These are phyloP conservation scores for Cornus suecica DNA, from an alignment of 148 eudicot species.

Conservation along the genomic window DNA sequence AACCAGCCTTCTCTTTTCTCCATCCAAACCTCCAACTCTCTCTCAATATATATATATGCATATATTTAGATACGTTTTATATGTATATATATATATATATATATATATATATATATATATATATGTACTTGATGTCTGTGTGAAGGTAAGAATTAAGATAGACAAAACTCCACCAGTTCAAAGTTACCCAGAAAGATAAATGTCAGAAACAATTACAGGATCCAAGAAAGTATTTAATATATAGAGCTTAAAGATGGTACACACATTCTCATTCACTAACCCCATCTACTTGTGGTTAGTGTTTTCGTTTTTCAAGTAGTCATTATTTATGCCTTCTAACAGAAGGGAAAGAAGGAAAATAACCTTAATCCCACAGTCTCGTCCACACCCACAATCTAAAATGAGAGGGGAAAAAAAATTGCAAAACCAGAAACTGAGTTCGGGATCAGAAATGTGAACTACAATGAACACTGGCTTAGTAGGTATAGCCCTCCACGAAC, in stretches of 20 bases:
- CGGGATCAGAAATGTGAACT: neutral
- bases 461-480: slow-evolving; percentile 32
- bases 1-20: too few species aligned
- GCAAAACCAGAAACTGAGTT: neutral
- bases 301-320: neutral
- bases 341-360: neutral
- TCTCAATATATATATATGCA: too few species aligned
- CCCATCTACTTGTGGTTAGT: neutral
- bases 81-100: too few species aligned
- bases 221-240: neutral
- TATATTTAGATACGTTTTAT: too few species aligned
- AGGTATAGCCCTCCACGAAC: slow-evolving; percentile 94
- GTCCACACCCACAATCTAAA: slow-evolving; percentile 1
- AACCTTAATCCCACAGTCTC: neutral
- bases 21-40: too few species aligned
- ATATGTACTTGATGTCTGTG: too few species aligned
- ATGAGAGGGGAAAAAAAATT: neutral
- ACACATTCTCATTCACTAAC: neutral
- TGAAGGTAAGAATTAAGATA: too few species aligned
- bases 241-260: neutral
- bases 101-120: too few species aligned
- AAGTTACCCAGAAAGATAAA: neutral
- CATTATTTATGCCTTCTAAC: slow-evolving; percentile 1
- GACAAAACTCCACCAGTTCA: neutral
- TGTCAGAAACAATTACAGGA: too few species aligned